Base-by-base conservation (phyloP, 257 asterid species). In the Scutellaria barbata region DNA sequence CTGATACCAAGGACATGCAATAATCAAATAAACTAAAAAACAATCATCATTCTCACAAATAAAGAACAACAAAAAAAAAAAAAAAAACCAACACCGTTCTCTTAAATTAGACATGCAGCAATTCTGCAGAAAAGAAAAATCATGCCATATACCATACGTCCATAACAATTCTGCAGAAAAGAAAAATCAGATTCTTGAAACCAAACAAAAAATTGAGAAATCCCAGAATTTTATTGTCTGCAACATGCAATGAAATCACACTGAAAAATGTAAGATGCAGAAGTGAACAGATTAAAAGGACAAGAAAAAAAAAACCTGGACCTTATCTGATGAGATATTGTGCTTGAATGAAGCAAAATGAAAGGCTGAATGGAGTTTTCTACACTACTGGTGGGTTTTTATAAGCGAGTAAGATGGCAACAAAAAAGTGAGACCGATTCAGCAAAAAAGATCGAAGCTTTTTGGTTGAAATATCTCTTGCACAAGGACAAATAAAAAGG, bases 281-380 rank as follows among this genome's bases (percentile, higher is more conserved):
- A 59, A 14, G 11, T 10, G 47, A 76, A 63, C 16, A 47, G 43
- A 11, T 4, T 4, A 25, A 11, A 59, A 65, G 6, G 25, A 41
- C 3, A 6, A 5, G 5, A 13, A 61, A 47, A 65, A 17, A 35
- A 51, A 37, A 63, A 69, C 66, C 18, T 35, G 72, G 71, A 64
- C 71, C 77, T 81, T 81, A 81, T 81, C 85, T 22, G 73, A 59
- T 47, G 71, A 76, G 81, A 80, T 80, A 80, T 76, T 81, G 35
- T 42, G 69, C 12, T 16, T 41, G 80, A 74, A 58, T 55, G 84
- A 72, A 76, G 84, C 79, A 70, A 58, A 81, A 74, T 81, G 77
- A 73, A 71, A 42, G 76, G 77, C 53, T 61, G 68, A 48, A 22
- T 20, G 39, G 66, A 40, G 17, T 68, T 40, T 63, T 54, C 41